Evolutionary conservation across 805 yeast species (phyloP).

Genomic region (Ogataea haglerorum): DNA sequence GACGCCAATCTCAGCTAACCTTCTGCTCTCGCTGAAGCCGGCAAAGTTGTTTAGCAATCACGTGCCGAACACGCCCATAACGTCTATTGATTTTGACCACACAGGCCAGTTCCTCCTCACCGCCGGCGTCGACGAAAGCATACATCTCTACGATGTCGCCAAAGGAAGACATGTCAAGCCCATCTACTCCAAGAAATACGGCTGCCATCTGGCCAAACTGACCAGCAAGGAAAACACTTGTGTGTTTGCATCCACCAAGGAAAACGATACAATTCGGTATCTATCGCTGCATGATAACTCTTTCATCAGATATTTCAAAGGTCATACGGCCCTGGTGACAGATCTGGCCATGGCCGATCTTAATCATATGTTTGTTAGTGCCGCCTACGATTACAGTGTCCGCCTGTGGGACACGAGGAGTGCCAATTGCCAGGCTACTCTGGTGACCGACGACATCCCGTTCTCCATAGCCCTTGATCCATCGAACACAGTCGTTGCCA

Average conservation of each 20-base stretch:
- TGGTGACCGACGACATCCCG: slow-evolving; percentile 43
- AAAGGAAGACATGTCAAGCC: slow-evolving; percentile 68
- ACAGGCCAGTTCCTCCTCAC: slow-evolving; percentile 75
- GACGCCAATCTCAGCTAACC: slow-evolving; percentile 5
- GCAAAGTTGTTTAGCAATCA: slow-evolving; percentile 42
- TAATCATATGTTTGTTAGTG: slow-evolving; percentile 58
- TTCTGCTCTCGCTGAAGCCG: slow-evolving; percentile 26
- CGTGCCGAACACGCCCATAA: slow-evolving; percentile 48
- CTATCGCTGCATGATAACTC: slow-evolving; percentile 73
- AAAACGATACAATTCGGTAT: slow-evolving; percentile 71
- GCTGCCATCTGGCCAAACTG: slow-evolving; percentile 82
- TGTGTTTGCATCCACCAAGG: slow-evolving; percentile 74
- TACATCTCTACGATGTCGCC: slow-evolving; percentile 75
- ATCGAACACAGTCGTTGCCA: slow-evolving; percentile 75
- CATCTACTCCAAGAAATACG: slow-evolving; percentile 83
- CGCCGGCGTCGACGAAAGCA: slow-evolving; percentile 75
- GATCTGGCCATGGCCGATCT: slow-evolving; percentile 71
- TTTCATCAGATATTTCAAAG: slow-evolving; percentile 80
- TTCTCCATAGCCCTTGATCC: slow-evolving; percentile 71
- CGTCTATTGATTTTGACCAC: slow-evolving; percentile 77
- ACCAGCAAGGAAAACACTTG: slow-evolving; percentile 68
- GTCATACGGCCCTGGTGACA: slow-evolving; percentile 77
- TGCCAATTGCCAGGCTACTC: slow-evolving; percentile 58
- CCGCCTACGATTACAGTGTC: slow-evolving; percentile 75
- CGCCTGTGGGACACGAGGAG: slow-evolving; percentile 84